A percentile compares a stretch with the other conserved stretches of the same genome.
These are phyloP conservation scores for Isabelozyma gotoi DNA, from an alignment of 805 yeast genomes.

Conservation along the genomic window DNA sequence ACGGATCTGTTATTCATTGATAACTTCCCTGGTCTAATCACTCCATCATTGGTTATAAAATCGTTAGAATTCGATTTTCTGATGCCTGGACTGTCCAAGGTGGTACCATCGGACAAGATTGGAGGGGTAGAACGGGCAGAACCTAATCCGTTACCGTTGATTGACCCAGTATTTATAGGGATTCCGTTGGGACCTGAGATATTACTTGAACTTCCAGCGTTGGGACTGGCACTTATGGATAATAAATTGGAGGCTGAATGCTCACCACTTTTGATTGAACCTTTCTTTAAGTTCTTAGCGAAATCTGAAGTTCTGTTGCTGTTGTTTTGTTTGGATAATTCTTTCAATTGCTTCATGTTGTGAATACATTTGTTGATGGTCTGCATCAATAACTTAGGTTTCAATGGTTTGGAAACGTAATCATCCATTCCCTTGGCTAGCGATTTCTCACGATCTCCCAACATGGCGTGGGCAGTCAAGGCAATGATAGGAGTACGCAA, in stretches of 20 bases:
- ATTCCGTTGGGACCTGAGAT: conserved; percentile 7
- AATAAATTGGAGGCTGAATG: conserved; percentile 9
- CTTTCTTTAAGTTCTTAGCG: conserved; percentile 44
- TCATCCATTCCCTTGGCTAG: conserved; percentile 92
- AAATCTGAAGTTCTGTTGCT: conserved; percentile 45
- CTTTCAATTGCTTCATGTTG: conserved; percentile 61
- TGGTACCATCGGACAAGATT: conserved; percentile 10
- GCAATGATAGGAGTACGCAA: conserved; percentile 87
- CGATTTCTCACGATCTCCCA: conserved; percentile 87
- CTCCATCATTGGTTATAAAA: conserved; percentile 7
- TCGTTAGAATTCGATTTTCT: conserved; percentile 32
- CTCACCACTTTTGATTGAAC: conserved; percentile 25
- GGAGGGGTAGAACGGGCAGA: conserved; percentile 15
- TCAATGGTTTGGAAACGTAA: conserved; percentile 82
- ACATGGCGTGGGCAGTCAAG: conserved; percentile 90
- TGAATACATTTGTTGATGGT: conserved; percentile 84
- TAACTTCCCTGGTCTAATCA: conserved; percentile 29
- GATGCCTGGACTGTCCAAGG: conserved; percentile 18
- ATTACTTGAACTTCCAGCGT: conserved; percentile 5
- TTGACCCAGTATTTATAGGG: conserved; percentile 1
- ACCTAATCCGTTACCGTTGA: conserved; percentile 8
- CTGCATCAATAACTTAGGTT: conserved; percentile 78
- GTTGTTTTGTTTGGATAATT: conserved; percentile 49
- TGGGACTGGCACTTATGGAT: conserved; percentile 16
- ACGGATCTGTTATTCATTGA: conserved; percentile 28